phyloP scores from a whole-genome alignment of 2,329 filamentous ascomycete species.

The Clonostachys chloroleuca region DNA sequence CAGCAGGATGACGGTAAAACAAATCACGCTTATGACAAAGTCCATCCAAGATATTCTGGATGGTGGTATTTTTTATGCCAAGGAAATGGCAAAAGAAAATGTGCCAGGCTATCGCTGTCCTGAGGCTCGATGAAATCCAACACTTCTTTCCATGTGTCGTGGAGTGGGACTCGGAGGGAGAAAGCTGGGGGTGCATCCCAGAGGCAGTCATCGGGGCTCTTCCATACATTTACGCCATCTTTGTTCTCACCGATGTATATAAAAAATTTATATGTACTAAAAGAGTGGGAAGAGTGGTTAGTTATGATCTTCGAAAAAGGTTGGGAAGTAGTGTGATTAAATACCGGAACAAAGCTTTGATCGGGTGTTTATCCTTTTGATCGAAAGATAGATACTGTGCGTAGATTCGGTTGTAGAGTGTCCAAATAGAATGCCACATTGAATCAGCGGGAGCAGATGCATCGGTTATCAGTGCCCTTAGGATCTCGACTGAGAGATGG shows the following conservation, averaged over 20 bases:
- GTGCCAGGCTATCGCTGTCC: not conserved
- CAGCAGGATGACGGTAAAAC: too few species aligned
- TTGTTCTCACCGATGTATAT: too few species aligned
- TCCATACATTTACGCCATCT: too few species aligned
- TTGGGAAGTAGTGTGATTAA: too few species aligned
- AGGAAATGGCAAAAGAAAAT: not conserved
- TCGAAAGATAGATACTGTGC: not conserved
- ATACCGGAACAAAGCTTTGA: too few species aligned
- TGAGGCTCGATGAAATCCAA: not conserved
- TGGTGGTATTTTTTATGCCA: not conserved
- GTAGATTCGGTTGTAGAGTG: not conserved
- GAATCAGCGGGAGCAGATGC: not conserved
- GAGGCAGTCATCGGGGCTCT: too few species aligned
- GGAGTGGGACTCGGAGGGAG: not conserved
- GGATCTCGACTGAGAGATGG: not conserved
- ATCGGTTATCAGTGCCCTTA: not conserved
- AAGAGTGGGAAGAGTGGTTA: too few species aligned
- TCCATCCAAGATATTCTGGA: not conserved
- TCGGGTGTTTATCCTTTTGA: not conserved
- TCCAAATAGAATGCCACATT: not conserved
- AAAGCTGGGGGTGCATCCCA: not conserved
- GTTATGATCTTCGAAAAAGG: too few species aligned
- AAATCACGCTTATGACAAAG: not conserved
- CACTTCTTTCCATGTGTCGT: not conserved
- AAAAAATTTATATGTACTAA: too few species aligned